Percentiles rank a stretch among this genome's conserved stretches.
phyloP scores from a whole-genome alignment of 2,329 filamentous ascomycete species.

The Daldinia eschscholtzii region DNA sequence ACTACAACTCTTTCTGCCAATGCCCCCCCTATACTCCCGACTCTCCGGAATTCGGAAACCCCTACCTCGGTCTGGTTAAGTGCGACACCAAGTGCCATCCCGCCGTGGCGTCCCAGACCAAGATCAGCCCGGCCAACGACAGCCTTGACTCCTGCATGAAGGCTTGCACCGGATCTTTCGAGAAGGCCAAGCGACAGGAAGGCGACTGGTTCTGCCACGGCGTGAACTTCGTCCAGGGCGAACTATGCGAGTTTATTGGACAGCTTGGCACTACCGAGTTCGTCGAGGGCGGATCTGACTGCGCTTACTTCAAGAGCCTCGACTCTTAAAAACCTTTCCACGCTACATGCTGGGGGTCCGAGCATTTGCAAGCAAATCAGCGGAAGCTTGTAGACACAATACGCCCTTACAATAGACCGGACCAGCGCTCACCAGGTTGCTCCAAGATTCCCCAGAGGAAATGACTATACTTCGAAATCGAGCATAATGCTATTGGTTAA shows the following conservation, averaged over 20 bases:
- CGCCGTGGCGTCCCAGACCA: slow-evolving; percentile 37
- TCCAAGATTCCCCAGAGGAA: background rate
- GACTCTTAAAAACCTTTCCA: slow-evolving; percentile 5
- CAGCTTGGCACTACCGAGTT: slow-evolving; percentile 40
- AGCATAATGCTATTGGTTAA: background rate
- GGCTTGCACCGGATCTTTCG: slow-evolving; percentile 46
- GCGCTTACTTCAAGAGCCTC: slow-evolving; percentile 33
- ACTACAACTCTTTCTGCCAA: slow-evolving; percentile 47
- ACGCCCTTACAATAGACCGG: background rate
- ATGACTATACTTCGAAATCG: background rate
- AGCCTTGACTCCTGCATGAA: slow-evolving; percentile 42
- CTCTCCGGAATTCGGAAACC: slow-evolving; percentile 44
- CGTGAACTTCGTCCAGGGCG: slow-evolving; percentile 46
- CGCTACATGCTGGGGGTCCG: background rate
- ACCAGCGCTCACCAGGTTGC: background rate
- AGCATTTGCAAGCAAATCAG: too few species aligned
- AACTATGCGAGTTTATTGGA: slow-evolving; percentile 48
- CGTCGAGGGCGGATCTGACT: slow-evolving; percentile 38
- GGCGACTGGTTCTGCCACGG: slow-evolving; percentile 49
- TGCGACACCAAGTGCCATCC: slow-evolving; percentile 46
- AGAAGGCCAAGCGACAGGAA: slow-evolving; percentile 39
- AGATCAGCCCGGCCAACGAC: slow-evolving; percentile 39
- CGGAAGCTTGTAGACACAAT: background rate
- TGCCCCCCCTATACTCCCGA: slow-evolving; percentile 40
- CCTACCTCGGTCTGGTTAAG: slow-evolving; percentile 43